A percentile compares a stretch with the other conserved stretches of the same genome.
Conservation (phyloP, 2,329 filamentous ascomycete species). For the Cercospora brassicicola region DNA sequence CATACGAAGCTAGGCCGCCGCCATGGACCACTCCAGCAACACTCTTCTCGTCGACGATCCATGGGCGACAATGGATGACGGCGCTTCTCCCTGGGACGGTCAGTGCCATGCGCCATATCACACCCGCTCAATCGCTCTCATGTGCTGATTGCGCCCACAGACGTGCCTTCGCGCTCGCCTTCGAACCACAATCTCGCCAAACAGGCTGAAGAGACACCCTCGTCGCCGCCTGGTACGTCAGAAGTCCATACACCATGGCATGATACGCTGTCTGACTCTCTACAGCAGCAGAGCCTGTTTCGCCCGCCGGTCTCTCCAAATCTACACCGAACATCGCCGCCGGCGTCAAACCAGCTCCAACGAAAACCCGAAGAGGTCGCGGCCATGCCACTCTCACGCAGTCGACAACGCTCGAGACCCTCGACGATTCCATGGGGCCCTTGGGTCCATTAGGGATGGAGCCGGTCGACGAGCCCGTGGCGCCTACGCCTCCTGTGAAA, state of each 20-base stretch:
- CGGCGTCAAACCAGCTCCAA: constrained; percentile 33
- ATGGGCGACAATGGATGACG: constrained; percentile 38
- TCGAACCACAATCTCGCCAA: constrained; percentile 45
- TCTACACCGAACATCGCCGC: constrained; percentile 29
- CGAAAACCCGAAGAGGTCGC: constrained; percentile 52
- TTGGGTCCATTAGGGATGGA: constrained; percentile 64
- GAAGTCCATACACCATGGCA: background rate
- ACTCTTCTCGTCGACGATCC: constrained; percentile 15
- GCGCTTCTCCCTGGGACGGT: constrained; percentile 39
- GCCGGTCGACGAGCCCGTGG: constrained; percentile 62
- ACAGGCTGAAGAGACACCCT: constrained; percentile 37
- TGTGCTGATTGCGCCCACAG: constrained; percentile 34
- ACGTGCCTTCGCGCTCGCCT: constrained; percentile 50
- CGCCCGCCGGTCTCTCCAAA: constrained; percentile 21
- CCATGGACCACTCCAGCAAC: constrained; percentile 16
- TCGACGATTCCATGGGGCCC: constrained; percentile 71
- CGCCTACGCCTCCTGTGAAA: constrained; percentile 57
- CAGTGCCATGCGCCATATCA: constrained; percentile 9
- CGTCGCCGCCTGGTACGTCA: constrained; percentile 18
- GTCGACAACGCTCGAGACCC: constrained; percentile 74
- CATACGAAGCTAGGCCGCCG: background rate
- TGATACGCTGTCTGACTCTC: background rate
- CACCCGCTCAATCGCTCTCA: background rate
- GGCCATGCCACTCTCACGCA: constrained; percentile 73
- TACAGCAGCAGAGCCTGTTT: constrained; percentile 13